Evolutionary conservation across 2,329 filamentous ascomycete genomes (phyloP).

Genomic region (Exophiala oligosperma): DNA sequence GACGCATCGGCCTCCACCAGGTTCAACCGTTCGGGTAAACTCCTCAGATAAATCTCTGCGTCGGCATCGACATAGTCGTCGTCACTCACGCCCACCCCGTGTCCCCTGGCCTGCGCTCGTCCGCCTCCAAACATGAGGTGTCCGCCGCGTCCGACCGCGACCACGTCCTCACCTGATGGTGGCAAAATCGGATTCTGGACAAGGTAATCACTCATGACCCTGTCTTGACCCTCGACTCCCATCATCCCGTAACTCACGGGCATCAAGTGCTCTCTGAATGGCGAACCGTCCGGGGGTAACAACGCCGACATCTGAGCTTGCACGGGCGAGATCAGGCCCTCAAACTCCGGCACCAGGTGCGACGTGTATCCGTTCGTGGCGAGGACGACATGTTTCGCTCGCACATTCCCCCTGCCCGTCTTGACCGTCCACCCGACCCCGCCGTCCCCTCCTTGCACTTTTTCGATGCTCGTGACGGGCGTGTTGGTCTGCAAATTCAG

Average conservation of each 20-base stretch:
- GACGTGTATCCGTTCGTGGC: slow-evolving; percentile 86
- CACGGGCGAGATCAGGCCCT: slow-evolving; percentile 72
- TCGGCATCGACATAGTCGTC: slow-evolving; percentile 52
- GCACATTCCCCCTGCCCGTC: slow-evolving; percentile 67
- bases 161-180: background rate
- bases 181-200: slow-evolving; percentile 50
- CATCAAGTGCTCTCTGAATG: slow-evolving; percentile 28
- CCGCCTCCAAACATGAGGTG: slow-evolving; percentile 64
- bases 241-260: slow-evolving; percentile 33
- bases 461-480: slow-evolving; percentile 29
- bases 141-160: slow-evolving; percentile 36
- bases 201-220: slow-evolving; percentile 68
- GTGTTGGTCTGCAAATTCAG: slow-evolving; percentile 36
- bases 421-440: slow-evolving; percentile 56
- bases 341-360: slow-evolving; percentile 67
- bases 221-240: slow-evolving; percentile 55
- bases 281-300: slow-evolving; percentile 42
- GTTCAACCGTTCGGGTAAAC: slow-evolving; percentile 40
- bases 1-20: slow-evolving; percentile 27
- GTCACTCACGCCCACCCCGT: slow-evolving; percentile 48
- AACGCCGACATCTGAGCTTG: slow-evolving; percentile 54
- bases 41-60: slow-evolving; percentile 43
- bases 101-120: slow-evolving; percentile 38
- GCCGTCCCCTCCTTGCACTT: slow-evolving; percentile 17
- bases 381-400: slow-evolving; percentile 65